Evolutionary conservation across 2,329 filamentous ascomycete genomes (phyloP), one percentile per base, ranked within the genome.

Genomic region (Lasiodiplodia theobromae): DNA sequence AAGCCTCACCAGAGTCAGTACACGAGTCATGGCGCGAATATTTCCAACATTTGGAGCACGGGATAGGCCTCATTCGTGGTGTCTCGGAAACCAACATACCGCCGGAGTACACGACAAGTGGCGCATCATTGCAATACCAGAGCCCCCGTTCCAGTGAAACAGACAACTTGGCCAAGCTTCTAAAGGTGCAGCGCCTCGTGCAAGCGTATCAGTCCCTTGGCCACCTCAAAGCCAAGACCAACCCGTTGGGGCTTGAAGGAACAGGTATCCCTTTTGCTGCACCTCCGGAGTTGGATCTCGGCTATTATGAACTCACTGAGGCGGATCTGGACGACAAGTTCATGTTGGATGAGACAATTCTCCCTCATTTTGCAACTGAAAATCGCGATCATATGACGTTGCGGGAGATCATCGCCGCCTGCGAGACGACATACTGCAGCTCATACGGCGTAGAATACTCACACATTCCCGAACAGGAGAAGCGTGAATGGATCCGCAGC

Each of bases 1-100:
- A 95, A 84, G 86, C 92, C 72, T 94, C 98, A 76, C 94, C 96
- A 64, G 88, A 89, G 76, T 97, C 92, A 78, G 96, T 99, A 69
- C 96, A 99, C 83, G 87, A 97, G 76, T 99, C 96, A 80, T 99
- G 96, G 96, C 95, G 97, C 84, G 91, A 96, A 79, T 99, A 99
- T 88, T 99, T 99, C 88, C 93, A 91, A 85, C 99, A 99, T 85
- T 97, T 99, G 92, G 96, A 99, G 86, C 92, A 89, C 73, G 96
- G 96, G 92, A 96, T 77, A 98, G 98, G 93, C 95, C 95, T 79
- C 93, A 97, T 79, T 96, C 95, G 71, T 92, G 97, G 83, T 96
- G 96, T 74, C 99, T 99, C 86, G 94, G 94, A 73, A 94, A 96
- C 73, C 96, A 96, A 56, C 96, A 96, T 18, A 97, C 92, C 74